phyloP scores from a whole-genome alignment of 306 rosid species.

The Cucumis sativus region DNA sequence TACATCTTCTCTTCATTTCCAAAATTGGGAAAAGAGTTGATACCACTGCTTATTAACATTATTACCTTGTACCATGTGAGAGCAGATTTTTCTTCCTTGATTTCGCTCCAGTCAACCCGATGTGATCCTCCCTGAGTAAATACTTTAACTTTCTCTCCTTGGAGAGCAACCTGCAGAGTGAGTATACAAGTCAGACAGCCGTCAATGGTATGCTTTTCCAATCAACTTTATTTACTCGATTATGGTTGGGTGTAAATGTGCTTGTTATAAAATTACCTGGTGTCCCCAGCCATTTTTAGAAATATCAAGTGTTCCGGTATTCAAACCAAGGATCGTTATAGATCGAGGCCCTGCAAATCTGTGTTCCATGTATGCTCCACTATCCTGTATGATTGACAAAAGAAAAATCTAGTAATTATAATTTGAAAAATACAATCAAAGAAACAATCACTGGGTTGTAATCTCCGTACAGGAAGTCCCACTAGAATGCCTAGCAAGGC shows the following conservation, averaged over 20 bases:
- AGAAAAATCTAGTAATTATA: neutral
- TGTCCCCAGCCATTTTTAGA: conserved; percentile 54
- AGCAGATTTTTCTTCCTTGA: conserved; percentile 13
- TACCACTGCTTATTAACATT: conserved; percentile 1
- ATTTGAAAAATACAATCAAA: neutral
- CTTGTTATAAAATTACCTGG: conserved; percentile 19
- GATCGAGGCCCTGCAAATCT: conserved; percentile 62
- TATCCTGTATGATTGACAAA: conserved; percentile 37
- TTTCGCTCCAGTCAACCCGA: conserved; percentile 28
- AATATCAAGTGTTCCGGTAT: conserved; percentile 41
- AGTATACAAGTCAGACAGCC: neutral
- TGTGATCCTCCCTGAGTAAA: conserved; percentile 40
- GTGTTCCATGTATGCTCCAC: conserved; percentile 96
- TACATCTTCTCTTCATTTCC: neutral
- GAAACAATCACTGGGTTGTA: neutral
- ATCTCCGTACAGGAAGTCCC: conserved; percentile 71
- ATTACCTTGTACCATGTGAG: conserved; percentile 85
- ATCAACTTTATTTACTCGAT: neutral
- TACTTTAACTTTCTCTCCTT: conserved; percentile 29
- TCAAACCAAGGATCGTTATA: conserved; percentile 44
- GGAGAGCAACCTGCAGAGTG: conserved; percentile 34
- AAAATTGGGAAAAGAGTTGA: neutral
- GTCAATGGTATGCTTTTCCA: neutral
- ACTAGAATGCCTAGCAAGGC: conserved; percentile 38
- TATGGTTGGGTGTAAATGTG: neutral